Evolutionary conservation across 140 eudicot genomes (phyloP), one percentile per base, ranked within the genome.

Genomic region (Stevia rebaudiana): DNA sequence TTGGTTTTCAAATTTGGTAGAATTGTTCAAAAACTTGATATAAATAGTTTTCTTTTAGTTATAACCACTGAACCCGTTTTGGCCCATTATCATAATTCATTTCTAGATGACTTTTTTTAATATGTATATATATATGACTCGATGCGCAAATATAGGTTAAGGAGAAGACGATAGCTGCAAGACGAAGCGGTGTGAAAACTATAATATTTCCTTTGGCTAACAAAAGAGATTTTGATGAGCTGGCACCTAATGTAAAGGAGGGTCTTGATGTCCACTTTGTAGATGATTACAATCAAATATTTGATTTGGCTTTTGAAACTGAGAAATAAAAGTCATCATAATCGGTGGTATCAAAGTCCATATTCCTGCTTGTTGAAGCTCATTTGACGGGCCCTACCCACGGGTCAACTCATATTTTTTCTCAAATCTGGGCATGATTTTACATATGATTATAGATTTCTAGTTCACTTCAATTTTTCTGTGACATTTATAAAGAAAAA

Each of bases 91-190:
- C 54, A 5, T 3, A 48, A 16, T 46, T 5, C 8, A 13, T 49
- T 18, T 36, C 11, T 49, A 19, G 56, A 9, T 1, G 15, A 49
- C 15, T 49, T 19, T 49, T 10, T 49, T 49, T 22, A 24, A 22
- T 18, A 21, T 48, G 12, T 13, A 3, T 44, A 6, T 28, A n/a
- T n/a, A n/a, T 44, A 16, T 16, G 10, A 44, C 51, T 18, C 4
- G 8, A 0, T 51, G 16, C 79, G 53, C 15, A 46, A 64, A 74
- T 48, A 13, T 75, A 90, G 98, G 98, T 92, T 23, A 92, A 92
- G 81, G 99, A 92, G 89, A 92, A 92, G 84, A 88, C 97, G 0
- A 92, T 92, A 67, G 99, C 99, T 63, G 99, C 99, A 21, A 80
- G 96, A 72, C 80, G 99, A 15, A 92, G 99, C 55, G 94, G 82